Percentiles rank a stretch among this genome's conserved stretches.
Conservation (phyloP, 2,329 filamentous ascomycete genomes). For the Cladophialophora chaetospira region DNA sequence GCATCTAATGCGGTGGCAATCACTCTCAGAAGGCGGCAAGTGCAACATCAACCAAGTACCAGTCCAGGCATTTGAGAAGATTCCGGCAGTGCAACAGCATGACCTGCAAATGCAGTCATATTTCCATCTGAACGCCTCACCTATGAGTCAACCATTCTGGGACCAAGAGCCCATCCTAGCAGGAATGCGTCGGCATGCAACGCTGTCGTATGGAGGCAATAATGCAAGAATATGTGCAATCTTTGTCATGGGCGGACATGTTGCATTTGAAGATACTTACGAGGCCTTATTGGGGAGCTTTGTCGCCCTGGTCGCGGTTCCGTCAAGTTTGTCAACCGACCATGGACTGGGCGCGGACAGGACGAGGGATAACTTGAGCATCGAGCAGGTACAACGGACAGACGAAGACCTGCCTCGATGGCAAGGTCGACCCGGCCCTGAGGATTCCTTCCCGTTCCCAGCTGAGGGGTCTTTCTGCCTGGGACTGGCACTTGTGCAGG, state of each 20-base stretch:
- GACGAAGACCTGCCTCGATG: conserved; percentile 22
- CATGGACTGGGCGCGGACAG: neutral
- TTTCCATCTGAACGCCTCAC: conserved; percentile 52
- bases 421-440: neutral
- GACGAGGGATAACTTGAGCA: conserved; percentile 1
- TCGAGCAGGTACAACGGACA: conserved; percentile 12
- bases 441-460: conserved; percentile 14
- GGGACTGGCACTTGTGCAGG: conserved; percentile 23
- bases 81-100: conserved; percentile 55
- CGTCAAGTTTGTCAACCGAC: neutral
- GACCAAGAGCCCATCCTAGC: conserved; percentile 48
- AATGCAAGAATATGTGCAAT: conserved; percentile 55
- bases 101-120: conserved; percentile 63
- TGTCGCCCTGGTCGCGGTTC: conserved; percentile 53
- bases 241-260: conserved; percentile 51
- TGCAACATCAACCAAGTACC: conserved; percentile 48
- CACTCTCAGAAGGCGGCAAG: conserved; percentile 41
- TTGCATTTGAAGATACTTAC: conserved; percentile 50
- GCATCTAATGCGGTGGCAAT: conserved; percentile 45
- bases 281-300: conserved; percentile 57
- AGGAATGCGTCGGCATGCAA: conserved; percentile 27
- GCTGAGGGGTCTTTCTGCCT: conserved; percentile 20
- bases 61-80: conserved; percentile 47
- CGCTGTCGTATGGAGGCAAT: conserved; percentile 46
- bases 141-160: conserved; percentile 45